Conservation (phyloP, 1,139 yeast species). For the Taphrina wiesneri region DNA sequence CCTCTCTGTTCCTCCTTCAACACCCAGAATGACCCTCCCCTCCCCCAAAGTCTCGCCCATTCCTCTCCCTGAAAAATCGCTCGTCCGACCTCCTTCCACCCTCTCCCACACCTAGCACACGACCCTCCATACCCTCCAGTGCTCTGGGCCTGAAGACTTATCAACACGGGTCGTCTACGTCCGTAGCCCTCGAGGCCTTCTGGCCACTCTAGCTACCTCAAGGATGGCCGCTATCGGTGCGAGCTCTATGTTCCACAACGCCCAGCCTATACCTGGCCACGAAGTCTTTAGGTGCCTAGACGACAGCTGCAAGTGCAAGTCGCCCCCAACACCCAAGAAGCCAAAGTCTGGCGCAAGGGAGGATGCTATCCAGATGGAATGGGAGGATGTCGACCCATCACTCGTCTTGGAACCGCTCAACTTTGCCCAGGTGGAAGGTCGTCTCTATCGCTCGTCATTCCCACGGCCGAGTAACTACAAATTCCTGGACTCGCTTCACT, state of each 20-base stretch:
- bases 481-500: constrained; percentile 60
- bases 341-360: constrained; percentile 2
- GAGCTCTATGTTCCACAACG: constrained; percentile 5
- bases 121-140: neutral
- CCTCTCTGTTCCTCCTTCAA: neutral
- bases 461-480: constrained; percentile 81
- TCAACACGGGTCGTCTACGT: neutral
- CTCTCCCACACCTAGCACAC: neutral
- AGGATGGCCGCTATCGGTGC: neutral
- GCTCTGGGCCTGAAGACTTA: neutral
- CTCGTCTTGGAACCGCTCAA: constrained; percentile 47
- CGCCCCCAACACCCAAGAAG: constrained; percentile 9
- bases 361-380: constrained; percentile 20
- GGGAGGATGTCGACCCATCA: constrained; percentile 15
- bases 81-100: neutral
- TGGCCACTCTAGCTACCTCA: neutral
- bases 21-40: neutral
- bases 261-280: constrained; percentile 10
- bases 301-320: constrained; percentile 8
- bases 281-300: neutral
- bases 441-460: constrained; percentile 82
- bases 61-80: too few relatives aligned
- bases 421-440: constrained; percentile 78
- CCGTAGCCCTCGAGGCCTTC: neutral
- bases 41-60: neutral